phyloP scores from a whole-genome alignment of 2,329 filamentous ascomycete genomes.

The Exophiala aquamarina region DNA sequence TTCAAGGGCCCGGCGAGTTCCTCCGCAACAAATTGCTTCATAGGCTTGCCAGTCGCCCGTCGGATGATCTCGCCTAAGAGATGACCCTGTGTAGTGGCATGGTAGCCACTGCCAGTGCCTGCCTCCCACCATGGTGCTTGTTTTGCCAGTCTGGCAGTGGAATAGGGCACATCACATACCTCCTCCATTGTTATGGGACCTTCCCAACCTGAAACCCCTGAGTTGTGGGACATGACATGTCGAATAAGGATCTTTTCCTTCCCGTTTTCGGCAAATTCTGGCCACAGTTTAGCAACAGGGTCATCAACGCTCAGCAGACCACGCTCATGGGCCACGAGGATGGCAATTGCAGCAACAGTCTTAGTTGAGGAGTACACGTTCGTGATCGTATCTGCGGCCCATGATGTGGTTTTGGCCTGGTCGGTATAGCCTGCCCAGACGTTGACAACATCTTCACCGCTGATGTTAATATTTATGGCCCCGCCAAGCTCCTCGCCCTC shows the following conservation, averaged over 20 bases:
- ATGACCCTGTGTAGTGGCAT: constrained; percentile 40
- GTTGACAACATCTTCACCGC: constrained; percentile 8
- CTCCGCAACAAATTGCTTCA: constrained; percentile 43
- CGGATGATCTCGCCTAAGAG: constrained; percentile 45
- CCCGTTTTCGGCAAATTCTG: constrained; percentile 44
- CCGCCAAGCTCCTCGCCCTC: constrained; percentile 9
- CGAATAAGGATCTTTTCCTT: constrained; percentile 41
- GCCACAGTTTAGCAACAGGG: constrained; percentile 45
- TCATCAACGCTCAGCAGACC: constrained; percentile 37
- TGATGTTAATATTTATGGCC: constrained; percentile 6
- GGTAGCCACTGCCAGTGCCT: constrained; percentile 45
- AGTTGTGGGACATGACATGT: constrained; percentile 42
- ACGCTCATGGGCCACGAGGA: constrained; percentile 41
- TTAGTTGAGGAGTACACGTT: constrained; percentile 45
- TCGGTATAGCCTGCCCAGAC: constrained; percentile 9
- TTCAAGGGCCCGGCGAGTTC: constrained; percentile 42
- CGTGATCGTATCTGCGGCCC: constrained; percentile 37
- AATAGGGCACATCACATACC: constrained; percentile 32
- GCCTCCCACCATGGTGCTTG: constrained; percentile 47
- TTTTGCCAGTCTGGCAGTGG: constrained; percentile 36
- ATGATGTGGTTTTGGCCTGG: background rate
- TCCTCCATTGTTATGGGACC: constrained; percentile 32
- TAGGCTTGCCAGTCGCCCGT: constrained; percentile 39
- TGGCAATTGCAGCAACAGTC: constrained; percentile 37
- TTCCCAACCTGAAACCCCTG: constrained; percentile 36